Evolutionary conservation across 805 yeast genomes (phyloP), one percentile per base, ranked within the genome.

Genomic region (Yamadazyma endophytica): DNA sequence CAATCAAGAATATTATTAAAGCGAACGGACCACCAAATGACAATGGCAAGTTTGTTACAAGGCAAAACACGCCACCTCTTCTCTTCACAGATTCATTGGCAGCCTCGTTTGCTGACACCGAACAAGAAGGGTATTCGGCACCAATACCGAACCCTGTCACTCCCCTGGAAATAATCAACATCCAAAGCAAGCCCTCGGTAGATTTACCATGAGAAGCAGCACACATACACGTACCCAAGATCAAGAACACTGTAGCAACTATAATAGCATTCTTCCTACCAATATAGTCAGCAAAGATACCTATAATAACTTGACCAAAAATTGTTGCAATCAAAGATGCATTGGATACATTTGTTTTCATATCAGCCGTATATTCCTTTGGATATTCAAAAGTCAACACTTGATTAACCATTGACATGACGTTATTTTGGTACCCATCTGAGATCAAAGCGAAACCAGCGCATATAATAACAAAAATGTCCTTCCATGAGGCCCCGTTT

Each of bases 21-120:
- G 86, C 83, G 50, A 83, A 75, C n/a, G 90, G 90, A 4, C 87
- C 87, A 30, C 94, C 92, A 24, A 82, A 64, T 3, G 83, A 68
- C 24, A 83, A 58, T 2, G 90, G 92, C 29, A 83, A 60, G 52
- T 83, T 83, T 12, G 90, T 82, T 19, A 78, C 81, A 52, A 83
- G 43, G 20, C 73, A 69, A 46, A 82, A 79, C 13, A 71, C 64
- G 22, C 79, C 76, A 31, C 92, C 89, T 52, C 92, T 66, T 47
- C 69, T 65, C 45, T 64, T 73, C 29, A 69, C 68, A 6, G 77
- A 68, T 46, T 82, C 87, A 50, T 81, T 80, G 8, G 86, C 83
- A 17, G 88, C 82, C 49, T 82, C 88, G 26, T 77, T 73, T 2
- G 86, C 82, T 13, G 81, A 64, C 3, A 79, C 75, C 0, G 85